phyloP scores from a whole-genome alignment of 495 filamentous ascomycete genomes.

The Neurospora hispaniola region DNA sequence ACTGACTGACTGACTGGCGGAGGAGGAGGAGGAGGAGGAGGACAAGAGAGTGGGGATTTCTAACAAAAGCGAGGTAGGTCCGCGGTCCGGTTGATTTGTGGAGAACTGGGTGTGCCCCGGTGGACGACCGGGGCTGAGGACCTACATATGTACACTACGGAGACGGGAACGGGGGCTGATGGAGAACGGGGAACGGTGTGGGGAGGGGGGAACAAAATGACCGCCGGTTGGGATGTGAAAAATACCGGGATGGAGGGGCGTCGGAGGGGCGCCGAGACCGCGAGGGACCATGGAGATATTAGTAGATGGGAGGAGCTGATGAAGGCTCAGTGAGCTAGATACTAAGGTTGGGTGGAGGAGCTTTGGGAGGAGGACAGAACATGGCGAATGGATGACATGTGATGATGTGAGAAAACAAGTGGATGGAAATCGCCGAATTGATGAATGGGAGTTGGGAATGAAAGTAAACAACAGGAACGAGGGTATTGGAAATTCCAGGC shows the following conservation, averaged over 20 bases:
- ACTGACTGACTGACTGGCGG: background rate
- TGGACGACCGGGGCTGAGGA: too few species aligned
- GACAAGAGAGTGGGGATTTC: background rate
- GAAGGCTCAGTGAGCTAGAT: background rate
- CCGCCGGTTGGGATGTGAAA: background rate
- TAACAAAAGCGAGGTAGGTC: background rate
- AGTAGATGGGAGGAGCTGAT: background rate
- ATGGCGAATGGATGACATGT: too few species aligned
- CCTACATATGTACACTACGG: too few species aligned
- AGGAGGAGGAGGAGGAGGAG: too few species aligned
- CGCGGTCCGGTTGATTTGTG: background rate
- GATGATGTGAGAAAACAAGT: too few species aligned
- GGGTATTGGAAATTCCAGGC: too few species aligned
- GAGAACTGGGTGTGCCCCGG: background rate
- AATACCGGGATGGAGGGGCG: background rate
- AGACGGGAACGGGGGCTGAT: background rate
- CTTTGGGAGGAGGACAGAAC: too few species aligned
- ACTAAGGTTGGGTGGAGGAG: too few species aligned
- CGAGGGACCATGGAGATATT: background rate
- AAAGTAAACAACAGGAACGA: too few species aligned
- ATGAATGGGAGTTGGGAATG: too few species aligned
- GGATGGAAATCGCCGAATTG: too few species aligned
- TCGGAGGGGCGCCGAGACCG: background rate
- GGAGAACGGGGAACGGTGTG: background rate
- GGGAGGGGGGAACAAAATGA: background rate